phyloP scores from a whole-genome alignment of 257 asterid genomes.

The Solanum boliviense region DNA sequence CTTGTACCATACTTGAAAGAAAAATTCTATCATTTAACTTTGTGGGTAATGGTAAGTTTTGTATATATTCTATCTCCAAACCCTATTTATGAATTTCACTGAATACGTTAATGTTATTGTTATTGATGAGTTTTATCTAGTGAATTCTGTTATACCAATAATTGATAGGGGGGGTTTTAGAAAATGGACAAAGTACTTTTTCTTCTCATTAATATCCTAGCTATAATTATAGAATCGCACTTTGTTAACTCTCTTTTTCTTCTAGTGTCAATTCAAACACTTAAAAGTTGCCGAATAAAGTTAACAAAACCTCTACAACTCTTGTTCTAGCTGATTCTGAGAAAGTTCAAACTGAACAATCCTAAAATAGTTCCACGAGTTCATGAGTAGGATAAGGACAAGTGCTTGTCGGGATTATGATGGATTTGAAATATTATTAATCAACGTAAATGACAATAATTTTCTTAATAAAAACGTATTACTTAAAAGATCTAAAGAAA shows the following conservation, averaged over 20 bases:
- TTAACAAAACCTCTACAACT: background rate
- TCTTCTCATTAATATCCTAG: background rate
- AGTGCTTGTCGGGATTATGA: background rate
- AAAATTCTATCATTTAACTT: background rate
- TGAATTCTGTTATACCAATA: background rate
- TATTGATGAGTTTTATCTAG: too few species aligned
- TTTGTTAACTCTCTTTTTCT: background rate
- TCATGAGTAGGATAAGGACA: background rate
- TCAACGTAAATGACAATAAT: background rate
- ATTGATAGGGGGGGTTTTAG: background rate
- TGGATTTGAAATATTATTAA: background rate
- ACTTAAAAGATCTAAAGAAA: background rate
- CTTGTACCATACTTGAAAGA: background rate
- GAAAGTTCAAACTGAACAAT: background rate
- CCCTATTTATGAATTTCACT: too few species aligned
- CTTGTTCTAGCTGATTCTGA: background rate
- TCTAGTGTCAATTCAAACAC: background rate
- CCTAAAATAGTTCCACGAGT: background rate
- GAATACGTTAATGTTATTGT: too few species aligned
- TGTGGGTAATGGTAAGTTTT: background rate
- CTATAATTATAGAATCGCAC: background rate
- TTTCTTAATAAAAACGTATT: background rate
- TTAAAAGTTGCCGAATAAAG: background rate
- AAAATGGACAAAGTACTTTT: background rate
- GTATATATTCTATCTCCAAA: too few species aligned